A percentile compares a stretch with the other conserved stretches of the same genome.
These are phyloP conservation scores for Pichia sp. DNA, from an alignment of 1,139 yeast genomes.

Conservation along the genomic window DNA sequence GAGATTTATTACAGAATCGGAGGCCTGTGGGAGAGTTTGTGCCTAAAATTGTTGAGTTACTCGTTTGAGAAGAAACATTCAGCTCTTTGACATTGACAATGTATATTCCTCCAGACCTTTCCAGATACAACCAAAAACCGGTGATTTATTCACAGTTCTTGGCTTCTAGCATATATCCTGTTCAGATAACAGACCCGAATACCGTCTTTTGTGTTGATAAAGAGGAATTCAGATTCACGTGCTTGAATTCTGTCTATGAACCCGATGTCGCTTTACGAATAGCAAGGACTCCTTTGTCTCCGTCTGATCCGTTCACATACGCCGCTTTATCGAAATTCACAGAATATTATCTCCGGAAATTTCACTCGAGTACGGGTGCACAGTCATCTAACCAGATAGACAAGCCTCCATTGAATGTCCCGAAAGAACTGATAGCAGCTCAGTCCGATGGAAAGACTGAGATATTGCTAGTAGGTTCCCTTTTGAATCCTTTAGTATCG, in stretches of 20 bases:
- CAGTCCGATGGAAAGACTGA: slow-evolving; percentile 39
- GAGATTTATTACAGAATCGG: too few species aligned
- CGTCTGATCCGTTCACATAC: slow-evolving; percentile 35
- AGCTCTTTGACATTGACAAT: slow-evolving; percentile 13
- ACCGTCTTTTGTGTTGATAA: slow-evolving; percentile 26
- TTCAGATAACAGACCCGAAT: slow-evolving; percentile 33
- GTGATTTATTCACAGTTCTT: slow-evolving; percentile 26
- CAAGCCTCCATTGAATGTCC: slow-evolving; percentile 27
- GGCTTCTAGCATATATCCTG: slow-evolving; percentile 29
- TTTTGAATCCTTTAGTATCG: slow-evolving; percentile 47
- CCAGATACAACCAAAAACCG: slow-evolving; percentile 25
- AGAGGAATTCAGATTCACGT: slow-evolving; percentile 30
- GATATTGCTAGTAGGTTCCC: slow-evolving; percentile 52
- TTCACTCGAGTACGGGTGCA: slow-evolving; percentile 33
- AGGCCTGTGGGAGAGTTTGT: too few species aligned
- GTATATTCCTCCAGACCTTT: slow-evolving; percentile 32
- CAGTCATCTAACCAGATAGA: slow-evolving; percentile 28
- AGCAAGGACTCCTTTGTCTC: slow-evolving; percentile 33
- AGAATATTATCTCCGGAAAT: slow-evolving; percentile 33
- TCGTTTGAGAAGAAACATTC: too few species aligned
- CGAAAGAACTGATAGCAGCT: slow-evolving; percentile 34
- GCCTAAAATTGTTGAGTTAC: too few species aligned
- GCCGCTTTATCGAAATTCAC: slow-evolving; percentile 35
- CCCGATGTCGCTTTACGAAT: slow-evolving; percentile 31
- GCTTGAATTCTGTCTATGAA: slow-evolving; percentile 28